Percentiles rank a stretch among this genome's conserved stretches.
Evolutionary conservation across 345 rosid species (phyloP).

Genomic region (Eucalyptus pauciflora): DNA sequence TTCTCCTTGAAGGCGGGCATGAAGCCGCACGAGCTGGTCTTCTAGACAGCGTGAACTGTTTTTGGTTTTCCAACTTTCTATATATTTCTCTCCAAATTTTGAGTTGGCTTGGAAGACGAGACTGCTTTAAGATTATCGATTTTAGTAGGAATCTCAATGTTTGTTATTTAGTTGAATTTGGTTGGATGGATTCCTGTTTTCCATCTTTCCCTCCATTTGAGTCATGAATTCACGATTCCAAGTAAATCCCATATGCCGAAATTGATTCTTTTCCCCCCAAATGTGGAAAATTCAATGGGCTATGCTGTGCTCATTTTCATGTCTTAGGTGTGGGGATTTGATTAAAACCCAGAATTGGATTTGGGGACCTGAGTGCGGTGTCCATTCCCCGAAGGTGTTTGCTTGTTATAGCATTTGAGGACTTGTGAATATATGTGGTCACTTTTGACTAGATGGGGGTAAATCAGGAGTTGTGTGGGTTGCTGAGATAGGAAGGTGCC

Average conservation of each 20-base stretch:
- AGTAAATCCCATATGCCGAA: background rate
- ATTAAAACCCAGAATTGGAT: background rate
- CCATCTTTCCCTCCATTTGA: background rate
- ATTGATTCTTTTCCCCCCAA: background rate
- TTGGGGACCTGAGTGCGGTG: background rate
- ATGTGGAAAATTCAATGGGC: background rate
- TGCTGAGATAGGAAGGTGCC: background rate
- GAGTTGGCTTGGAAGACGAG: background rate
- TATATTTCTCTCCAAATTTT: background rate
- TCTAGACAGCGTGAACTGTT: conserved; percentile 12
- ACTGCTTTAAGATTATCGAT: background rate
- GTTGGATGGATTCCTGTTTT: background rate
- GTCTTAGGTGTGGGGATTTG: background rate
- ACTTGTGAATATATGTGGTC: background rate
- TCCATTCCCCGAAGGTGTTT: background rate
- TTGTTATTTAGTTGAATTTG: background rate
- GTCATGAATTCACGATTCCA: background rate
- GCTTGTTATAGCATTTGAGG: background rate
- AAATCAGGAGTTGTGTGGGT: background rate
- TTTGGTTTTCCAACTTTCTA: background rate
- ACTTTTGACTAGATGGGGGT: background rate
- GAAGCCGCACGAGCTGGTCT: conserved; percentile 82
- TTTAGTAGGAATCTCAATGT: background rate
- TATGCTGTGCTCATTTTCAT: background rate
- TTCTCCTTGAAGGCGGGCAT: conserved; percentile 71